A percentile compares a stretch with the other conserved stretches of the same genome.
Evolutionary conservation across 1,284 basidiomycete genomes (phyloP).

Genomic region (Naganishia sp.): DNA sequence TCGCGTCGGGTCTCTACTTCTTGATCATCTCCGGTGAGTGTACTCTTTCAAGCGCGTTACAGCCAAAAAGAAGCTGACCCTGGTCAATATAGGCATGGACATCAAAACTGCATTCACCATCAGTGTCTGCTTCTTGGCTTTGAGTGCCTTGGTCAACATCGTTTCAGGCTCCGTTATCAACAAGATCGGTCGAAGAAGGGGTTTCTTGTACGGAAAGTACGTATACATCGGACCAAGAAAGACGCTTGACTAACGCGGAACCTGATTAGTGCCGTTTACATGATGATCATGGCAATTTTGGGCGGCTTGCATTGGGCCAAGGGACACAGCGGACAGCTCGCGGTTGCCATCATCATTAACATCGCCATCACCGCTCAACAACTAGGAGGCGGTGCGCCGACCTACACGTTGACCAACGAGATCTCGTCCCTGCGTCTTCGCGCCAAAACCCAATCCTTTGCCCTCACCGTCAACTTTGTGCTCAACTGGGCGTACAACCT

Average conservation of each 20-base stretch:
- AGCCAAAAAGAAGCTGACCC: not conserved
- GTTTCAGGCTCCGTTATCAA: slow-evolving; percentile 22
- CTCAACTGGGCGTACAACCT: slow-evolving; percentile 23
- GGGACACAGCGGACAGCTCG: slow-evolving; percentile 15
- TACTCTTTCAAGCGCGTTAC: no score
- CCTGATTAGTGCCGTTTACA: slow-evolving; percentile 15
- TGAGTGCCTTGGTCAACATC: slow-evolving; percentile 28
- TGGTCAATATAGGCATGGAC: slow-evolving; percentile 4
- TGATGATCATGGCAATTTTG: slow-evolving; percentile 24
- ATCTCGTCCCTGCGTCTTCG: slow-evolving; percentile 28
- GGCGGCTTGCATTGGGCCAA: slow-evolving; percentile 29
- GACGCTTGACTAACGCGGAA: no score
- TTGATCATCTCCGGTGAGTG: slow-evolving; percentile 37
- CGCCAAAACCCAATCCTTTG: slow-evolving; percentile 31
- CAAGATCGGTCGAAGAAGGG: slow-evolving; percentile 25
- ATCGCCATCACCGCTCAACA: slow-evolving; percentile 30
- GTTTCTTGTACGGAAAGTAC: slow-evolving; percentile 13
- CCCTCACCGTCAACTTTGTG: slow-evolving; percentile 21
- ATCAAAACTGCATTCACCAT: slow-evolving; percentile 28
- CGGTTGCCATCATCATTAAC: slow-evolving; percentile 29
- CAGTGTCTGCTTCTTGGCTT: slow-evolving; percentile 27
- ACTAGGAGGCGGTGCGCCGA: slow-evolving; percentile 25
- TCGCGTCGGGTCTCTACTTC: slow-evolving; percentile 31
- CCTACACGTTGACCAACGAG: slow-evolving; percentile 28
- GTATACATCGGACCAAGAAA: not conserved